Conservation (phyloP, 306 rosid species). For the Astragalus membranaceus region DNA sequence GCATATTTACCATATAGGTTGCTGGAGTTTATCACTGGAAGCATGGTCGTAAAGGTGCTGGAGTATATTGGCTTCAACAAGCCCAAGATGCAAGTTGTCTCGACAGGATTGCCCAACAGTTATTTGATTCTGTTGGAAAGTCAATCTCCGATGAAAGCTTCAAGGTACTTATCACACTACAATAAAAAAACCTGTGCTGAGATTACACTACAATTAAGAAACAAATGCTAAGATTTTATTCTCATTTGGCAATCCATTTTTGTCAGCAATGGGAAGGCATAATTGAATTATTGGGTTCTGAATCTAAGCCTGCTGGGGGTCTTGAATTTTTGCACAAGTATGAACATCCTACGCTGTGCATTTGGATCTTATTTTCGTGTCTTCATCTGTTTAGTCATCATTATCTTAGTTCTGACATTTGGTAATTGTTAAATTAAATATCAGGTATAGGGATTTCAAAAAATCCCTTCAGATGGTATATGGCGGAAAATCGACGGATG, state of each 20-base stretch:
- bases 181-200: neutral
- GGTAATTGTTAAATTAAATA: slow-evolving; percentile 21
- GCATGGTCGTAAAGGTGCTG: slow-evolving; percentile 87
- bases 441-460: slow-evolving; percentile 90
- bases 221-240: neutral
- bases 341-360: slow-evolving; percentile 1
- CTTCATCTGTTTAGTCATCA: slow-evolving; percentile 11
- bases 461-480: slow-evolving; percentile 67
- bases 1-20: slow-evolving; percentile 40
- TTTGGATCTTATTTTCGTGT: slow-evolving; percentile 13
- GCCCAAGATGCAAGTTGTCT: slow-evolving; percentile 78
- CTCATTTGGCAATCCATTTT: neutral
- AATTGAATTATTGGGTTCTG: slow-evolving; percentile 88
- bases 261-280: slow-evolving; percentile 94
- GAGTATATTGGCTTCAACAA: slow-evolving; percentile 92
- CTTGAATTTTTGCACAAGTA: slow-evolving; percentile 93
- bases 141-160: slow-evolving; percentile 89
- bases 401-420: neutral
- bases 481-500: slow-evolving; percentile 52
- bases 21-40: slow-evolving; percentile 94
- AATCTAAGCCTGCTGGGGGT: slow-evolving; percentile 83
- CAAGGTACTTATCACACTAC: slow-evolving; percentile 43
- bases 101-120: slow-evolving; percentile 74
- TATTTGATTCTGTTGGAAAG: slow-evolving; percentile 90
- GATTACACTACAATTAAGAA: neutral